A percentile compares a stretch with the other conserved stretches of the same genome.
These are phyloP conservation scores for Pseudocercospora ulei DNA, from an alignment of 2,329 filamentous ascomycete genomes.

Conservation along the genomic window DNA sequence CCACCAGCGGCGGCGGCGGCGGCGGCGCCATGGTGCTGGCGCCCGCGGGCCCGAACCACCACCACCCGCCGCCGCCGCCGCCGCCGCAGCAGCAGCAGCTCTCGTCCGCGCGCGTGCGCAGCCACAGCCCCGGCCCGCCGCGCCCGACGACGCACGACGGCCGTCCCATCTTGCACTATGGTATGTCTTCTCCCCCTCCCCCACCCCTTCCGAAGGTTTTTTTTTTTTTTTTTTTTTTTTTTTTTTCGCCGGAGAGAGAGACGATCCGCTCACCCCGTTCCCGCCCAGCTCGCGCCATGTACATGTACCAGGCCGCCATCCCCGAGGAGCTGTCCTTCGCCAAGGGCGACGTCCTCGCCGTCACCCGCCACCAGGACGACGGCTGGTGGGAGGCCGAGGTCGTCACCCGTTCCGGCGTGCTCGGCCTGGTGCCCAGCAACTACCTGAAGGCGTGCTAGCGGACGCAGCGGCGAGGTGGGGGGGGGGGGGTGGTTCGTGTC, in stretches of 20 bases:
- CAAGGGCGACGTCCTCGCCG: conserved; percentile 84
- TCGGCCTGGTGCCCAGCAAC: conserved; percentile 57
- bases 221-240: too few species aligned
- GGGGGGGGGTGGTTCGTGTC: too few species aligned
- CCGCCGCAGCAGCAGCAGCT: too few species aligned
- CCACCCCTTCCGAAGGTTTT: too few species aligned
- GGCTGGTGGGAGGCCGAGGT: conserved; percentile 99
- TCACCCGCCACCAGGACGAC: conserved; percentile 86
- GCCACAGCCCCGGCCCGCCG: conserved; percentile 81
- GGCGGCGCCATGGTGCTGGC: conserved; percentile 40
- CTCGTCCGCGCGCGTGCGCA: conserved; percentile 46
- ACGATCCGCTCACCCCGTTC: too few species aligned
- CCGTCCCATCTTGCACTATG: conserved; percentile 79
- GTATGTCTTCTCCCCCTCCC: conserved; percentile 66
- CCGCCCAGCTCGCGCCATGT: conserved; percentile 84
- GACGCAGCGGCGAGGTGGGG: too few species aligned
- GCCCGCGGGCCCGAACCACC: conserved; percentile 40
- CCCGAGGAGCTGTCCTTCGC: conserved; percentile 86
- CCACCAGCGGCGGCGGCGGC: conserved; percentile 28
- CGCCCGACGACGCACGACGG: conserved; percentile 78
- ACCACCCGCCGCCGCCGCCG: too few species aligned
- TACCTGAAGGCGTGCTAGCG: conserved; percentile 51
- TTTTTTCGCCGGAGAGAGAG: too few species aligned
- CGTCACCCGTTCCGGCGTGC: conserved; percentile 50
- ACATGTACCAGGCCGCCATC: conserved; percentile 88